These are phyloP conservation scores for Phytophthora kernoviae DNA, from an alignment of 352 stramenopile species.

Conservation along the genomic window DNA sequence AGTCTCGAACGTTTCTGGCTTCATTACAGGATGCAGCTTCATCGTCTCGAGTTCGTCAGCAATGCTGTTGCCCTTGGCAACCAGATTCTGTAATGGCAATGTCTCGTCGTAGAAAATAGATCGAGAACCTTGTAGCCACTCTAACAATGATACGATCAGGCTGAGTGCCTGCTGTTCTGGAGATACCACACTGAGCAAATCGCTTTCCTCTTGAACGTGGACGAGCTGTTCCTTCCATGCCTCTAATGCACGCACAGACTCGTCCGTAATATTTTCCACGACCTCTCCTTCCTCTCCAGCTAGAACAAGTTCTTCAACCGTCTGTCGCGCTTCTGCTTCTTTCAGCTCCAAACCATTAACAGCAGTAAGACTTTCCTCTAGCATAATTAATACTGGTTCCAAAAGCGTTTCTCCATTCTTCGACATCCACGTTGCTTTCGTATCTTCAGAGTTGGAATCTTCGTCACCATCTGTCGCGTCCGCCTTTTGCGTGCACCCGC, in stretches of 20 bases:
- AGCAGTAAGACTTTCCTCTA: constrained; percentile 67
- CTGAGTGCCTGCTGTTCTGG: constrained; percentile 58
- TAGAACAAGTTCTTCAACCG: constrained; percentile 63
- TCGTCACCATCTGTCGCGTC: constrained; percentile 31
- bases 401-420: constrained; percentile 48
- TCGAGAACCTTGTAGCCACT: constrained; percentile 78
- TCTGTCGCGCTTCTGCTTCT: constrained; percentile 61
- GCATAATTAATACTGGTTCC: constrained; percentile 61
- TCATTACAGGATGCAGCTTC: constrained; percentile 23
- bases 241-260: constrained; percentile 76
- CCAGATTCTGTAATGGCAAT: constrained; percentile 66
- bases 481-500: constrained; percentile 64
- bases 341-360: constrained; percentile 72
- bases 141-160: constrained; percentile 63
- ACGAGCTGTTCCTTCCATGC: constrained; percentile 71
- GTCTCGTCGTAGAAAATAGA: constrained; percentile 84
- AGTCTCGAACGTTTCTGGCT: constrained; percentile 38
- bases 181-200: constrained; percentile 68
- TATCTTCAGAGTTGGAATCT: constrained; percentile 23
- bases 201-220: constrained; percentile 59
- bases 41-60: constrained; percentile 35
- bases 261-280: constrained; percentile 49
- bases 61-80: constrained; percentile 53
- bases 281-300: constrained; percentile 33
- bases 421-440: constrained; percentile 23